Conservation (phyloP, 1,139 yeast genomes). For the Protomyces macrosporus region DNA sequence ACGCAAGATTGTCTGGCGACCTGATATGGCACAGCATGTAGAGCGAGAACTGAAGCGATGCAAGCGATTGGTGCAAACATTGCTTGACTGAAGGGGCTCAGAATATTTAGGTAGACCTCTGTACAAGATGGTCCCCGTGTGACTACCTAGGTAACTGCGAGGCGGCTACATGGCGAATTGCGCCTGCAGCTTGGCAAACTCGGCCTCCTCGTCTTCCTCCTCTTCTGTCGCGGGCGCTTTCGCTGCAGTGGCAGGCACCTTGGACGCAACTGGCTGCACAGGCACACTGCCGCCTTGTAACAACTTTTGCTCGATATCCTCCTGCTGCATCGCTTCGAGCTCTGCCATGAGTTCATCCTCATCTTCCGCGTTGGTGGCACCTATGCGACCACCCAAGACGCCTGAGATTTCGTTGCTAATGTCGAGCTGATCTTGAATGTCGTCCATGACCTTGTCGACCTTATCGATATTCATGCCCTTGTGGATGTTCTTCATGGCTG, state of each 20-base stretch:
- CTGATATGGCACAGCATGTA: constrained; percentile 9
- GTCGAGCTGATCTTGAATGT: constrained; percentile 92
- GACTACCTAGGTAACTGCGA: not conserved
- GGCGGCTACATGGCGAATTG: constrained; percentile 18
- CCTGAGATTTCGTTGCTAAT: constrained; percentile 86
- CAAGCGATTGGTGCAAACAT: not conserved
- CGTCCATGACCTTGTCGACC: constrained; percentile 98
- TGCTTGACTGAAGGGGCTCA: not conserved
- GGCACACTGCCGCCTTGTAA: constrained; percentile 47
- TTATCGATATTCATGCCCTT: constrained; percentile 92
- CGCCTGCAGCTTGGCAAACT: constrained; percentile 21
- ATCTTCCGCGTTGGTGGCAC: constrained; percentile 49
- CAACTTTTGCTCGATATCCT: constrained; percentile 59
- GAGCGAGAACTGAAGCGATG: constrained; percentile 11
- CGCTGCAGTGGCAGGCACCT: constrained; percentile 1
- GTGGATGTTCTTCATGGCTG: constrained; percentile 93
- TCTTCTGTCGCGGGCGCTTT: constrained; percentile 8
- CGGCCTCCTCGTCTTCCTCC: constrained; percentile 26
- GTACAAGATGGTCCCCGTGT: not conserved
- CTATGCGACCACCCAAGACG: constrained; percentile 40
- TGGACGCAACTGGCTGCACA: constrained; percentile 16
- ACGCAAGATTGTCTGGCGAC: constrained; percentile 11
- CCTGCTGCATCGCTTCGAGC: constrained; percentile 80
- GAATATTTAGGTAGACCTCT: no score
- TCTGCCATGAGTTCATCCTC: constrained; percentile 88